Evolutionary conservation across 2,329 filamentous ascomycete genomes (phyloP), one percentile per base, ranked within the genome.

Genomic region (Microdochium bolleyi): DNA sequence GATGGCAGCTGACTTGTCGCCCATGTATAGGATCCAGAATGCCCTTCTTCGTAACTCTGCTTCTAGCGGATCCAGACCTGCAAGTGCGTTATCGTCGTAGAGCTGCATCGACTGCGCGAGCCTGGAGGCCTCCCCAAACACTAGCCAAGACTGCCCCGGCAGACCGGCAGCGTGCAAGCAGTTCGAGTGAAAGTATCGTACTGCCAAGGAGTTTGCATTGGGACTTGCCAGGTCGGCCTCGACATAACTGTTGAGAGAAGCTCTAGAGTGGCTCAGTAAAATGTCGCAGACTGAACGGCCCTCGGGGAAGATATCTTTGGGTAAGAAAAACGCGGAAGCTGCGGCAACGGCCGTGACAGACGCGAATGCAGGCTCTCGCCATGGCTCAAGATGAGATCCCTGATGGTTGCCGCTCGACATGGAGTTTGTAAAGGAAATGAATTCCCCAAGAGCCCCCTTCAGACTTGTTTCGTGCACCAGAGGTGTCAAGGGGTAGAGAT

Each of bases 161-260:
- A 71, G 73, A 0, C 72, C 73, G 1, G 69, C 62, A 1, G 70
- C 70, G 49, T 75, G 73, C 2, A 75, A 57, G 44, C 71, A 73
- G 52, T 73, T 74, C 14, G 73, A 74, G 50, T 75, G 73, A 24
- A 74, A 72, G 51, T 74, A 73, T 3, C 73, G 67, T 19, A 74
- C 72, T 2, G 67, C 64, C 24, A 75, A 64, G 3, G 73, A 75
- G 49, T 68, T 71, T 1, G 71, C 70, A 50, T 66, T 70, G 0
- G 73, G 73, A 11, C 61, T 65, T 49, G 74, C 71, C 0, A 75
- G 60, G 30, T 75, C 73, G 0, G 64, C 63, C 30, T 74, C 72
- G 0, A 73, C 59, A 27, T 73, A 73, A 21, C 64, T 63, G 14
- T 63, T 62, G 8, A 75, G 60, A 14, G 67, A 71, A 41, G 62